Conservation (phyloP, 2,329 filamentous ascomycete species). For the Xylariales sp. region DNA sequence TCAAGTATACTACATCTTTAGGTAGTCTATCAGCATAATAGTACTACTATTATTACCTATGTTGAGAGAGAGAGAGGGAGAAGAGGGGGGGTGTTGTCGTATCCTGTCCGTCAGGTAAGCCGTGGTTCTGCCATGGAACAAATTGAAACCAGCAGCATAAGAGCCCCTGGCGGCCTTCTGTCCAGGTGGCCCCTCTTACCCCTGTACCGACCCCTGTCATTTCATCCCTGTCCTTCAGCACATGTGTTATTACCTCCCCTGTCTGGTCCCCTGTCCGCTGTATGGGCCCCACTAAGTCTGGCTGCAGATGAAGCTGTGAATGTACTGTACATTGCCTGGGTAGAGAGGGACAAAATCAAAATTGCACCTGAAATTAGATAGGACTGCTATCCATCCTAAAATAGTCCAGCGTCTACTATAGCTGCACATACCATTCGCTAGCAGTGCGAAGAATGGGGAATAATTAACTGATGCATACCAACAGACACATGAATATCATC, state of each 20-base stretch:
- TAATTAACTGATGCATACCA: constrained; percentile 19
- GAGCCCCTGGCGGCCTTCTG: constrained; percentile 40
- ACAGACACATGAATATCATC: constrained; percentile 13
- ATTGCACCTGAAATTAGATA: constrained; percentile 47
- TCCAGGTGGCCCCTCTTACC: constrained; percentile 36
- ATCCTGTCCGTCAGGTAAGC: constrained; percentile 28
- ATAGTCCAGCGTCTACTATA: constrained; percentile 36
- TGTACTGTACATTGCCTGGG: constrained; percentile 45
- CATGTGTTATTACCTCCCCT: constrained; percentile 31
- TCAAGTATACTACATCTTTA: too few relatives aligned
- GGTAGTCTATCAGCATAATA: too few relatives aligned
- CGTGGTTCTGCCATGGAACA: constrained; percentile 39
- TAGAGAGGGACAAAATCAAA: constrained; percentile 41
- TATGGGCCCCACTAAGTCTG: constrained; percentile 7
- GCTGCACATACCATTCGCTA: constrained; percentile 32
- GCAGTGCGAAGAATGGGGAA: constrained; percentile 16
- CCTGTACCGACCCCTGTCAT: constrained; percentile 28
- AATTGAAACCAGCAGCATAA: constrained; percentile 52
- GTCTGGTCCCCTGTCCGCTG: background rate
- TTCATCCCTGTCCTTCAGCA: constrained; percentile 35
- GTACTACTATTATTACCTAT: too few relatives aligned
- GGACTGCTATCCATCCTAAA: constrained; percentile 43
- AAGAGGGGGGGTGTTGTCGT: constrained; percentile 6
- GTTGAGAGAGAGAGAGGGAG: background rate
- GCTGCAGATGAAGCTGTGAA: constrained; percentile 15